A percentile compares a stretch with the other conserved stretches of the same genome.
Conservation (phyloP, 2,329 filamentous ascomycete species). For the Stagonosporopsis rhizophila region DNA sequence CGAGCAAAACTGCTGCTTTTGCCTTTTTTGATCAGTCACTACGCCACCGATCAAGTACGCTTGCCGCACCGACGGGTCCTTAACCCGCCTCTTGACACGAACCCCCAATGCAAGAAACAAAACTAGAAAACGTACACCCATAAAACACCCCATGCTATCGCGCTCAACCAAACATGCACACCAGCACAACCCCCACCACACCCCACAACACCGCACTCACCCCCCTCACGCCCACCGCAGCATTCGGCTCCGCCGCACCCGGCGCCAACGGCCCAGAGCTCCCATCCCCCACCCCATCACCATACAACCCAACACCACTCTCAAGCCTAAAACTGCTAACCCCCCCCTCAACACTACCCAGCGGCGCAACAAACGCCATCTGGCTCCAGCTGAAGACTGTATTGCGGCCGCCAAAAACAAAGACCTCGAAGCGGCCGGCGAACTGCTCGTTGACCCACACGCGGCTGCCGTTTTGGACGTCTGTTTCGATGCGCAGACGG, state of each 20-base stretch:
- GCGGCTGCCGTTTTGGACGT: slow-evolving; percentile 56
- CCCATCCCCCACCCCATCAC: slow-evolving; percentile 15
- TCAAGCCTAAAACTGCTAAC: slow-evolving; percentile 24
- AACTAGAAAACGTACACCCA: too few species aligned
- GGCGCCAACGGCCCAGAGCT: slow-evolving; percentile 11
- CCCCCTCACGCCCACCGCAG: not conserved
- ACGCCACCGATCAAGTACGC: too few species aligned
- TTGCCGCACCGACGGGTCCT: too few species aligned
- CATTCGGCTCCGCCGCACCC: not conserved
- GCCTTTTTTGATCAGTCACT: too few species aligned
- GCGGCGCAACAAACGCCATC: slow-evolving; percentile 63
- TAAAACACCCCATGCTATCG: too few species aligned
- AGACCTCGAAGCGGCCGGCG: slow-evolving; percentile 61
- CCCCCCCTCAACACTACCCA: slow-evolving; percentile 48
- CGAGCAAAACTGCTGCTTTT: too few species aligned
- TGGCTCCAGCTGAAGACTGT: slow-evolving; percentile 62
- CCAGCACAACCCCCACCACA: not conserved
- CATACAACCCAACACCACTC: slow-evolving; percentile 22
- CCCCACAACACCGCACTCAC: not conserved
- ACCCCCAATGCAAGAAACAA: too few species aligned
- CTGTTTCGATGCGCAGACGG: slow-evolving; percentile 54
- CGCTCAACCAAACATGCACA: slow-evolving; percentile 7
- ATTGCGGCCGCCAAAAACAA: slow-evolving; percentile 62
- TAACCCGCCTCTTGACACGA: too few species aligned
- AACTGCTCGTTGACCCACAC: slow-evolving; percentile 59